Evolutionary conservation across 495 filamentous ascomycete species (phyloP), one percentile per base, ranked within the genome.

Genomic region (Penicillium desertorum): DNA sequence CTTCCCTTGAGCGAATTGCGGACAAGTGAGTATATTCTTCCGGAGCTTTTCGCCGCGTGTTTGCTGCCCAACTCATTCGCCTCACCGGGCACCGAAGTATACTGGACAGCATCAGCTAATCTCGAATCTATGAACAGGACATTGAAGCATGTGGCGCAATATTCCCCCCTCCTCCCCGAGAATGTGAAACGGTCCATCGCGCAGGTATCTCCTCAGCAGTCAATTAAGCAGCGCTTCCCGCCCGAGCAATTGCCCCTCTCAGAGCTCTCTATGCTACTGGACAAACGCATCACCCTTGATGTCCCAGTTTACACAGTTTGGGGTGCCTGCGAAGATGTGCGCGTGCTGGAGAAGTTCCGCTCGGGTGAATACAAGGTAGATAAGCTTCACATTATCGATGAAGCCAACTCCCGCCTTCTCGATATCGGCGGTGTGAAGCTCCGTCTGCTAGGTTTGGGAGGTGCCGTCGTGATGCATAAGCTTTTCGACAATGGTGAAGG

Each of bases 401-500:
- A 99, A 78, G 91, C 93, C 41, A 92, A 90, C 71, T 98, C 95
- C 12, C 87, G 94, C 73, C 77, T 98, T 53, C 77, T 99, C 53
- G 95, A 99, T 71, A 81, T 96, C 45, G 94, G 93, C 59, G 94
- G 95, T 56, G 89, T 99, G 19, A 97, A 96, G 83, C 85, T 99
- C 48, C 90, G 95, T 63, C 80, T 99, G 54, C 83, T 99, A 20
- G 95, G 95, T 51, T 74, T 99, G 48, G 95, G 95, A 51, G 94
- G 95, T 62, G 95, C 95, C 0, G 93, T 99, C 0, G 95, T 99
- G 25, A 99, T 99, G 95, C 95, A 99, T 79, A 99, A 99, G 80
- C 84, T 99, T 9, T 99, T 99, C 68, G 95, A 99, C 70, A 99
- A 98, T 64, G 95, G 95, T 29, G 95, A 99, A 66, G 95, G 95